phyloP scores from a whole-genome alignment of 164 flowering plant genomes.

The Tinospora cordifolia region DNA sequence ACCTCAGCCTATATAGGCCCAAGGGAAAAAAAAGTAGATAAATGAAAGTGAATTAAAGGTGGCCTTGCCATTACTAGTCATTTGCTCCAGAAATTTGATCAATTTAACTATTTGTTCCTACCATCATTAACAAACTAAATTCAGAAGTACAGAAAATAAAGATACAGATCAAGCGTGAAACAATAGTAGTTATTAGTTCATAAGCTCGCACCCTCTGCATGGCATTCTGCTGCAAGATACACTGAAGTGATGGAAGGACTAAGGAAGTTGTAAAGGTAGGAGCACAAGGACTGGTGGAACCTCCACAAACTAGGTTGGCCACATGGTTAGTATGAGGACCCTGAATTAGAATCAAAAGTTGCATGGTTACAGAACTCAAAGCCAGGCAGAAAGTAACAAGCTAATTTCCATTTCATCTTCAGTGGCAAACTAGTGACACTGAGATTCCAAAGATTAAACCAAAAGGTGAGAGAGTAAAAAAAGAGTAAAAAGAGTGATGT shows the following conservation, averaged over 20 bases:
- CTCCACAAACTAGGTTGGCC: constrained; percentile 30
- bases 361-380: constrained; percentile 27
- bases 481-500: too few relatives aligned
- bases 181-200: not conserved
- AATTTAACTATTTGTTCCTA: too few relatives aligned
- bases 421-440: not conserved
- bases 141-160: constrained; percentile 4
- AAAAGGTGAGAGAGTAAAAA: too few relatives aligned
- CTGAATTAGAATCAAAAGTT: constrained; percentile 31
- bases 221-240: constrained; percentile 45
- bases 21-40: too few relatives aligned
- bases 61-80: too few relatives aligned
- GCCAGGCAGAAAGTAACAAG: constrained; percentile 27
- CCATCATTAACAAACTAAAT: too few relatives aligned
- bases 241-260: constrained; percentile 65
- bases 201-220: constrained; percentile 43
- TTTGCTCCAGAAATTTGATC: too few relatives aligned
- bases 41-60: too few relatives aligned
- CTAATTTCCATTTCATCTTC: constrained; percentile 12
- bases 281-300: constrained; percentile 23
- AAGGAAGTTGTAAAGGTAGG: too few relatives aligned
- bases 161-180: not conserved
- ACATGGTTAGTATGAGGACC: constrained; percentile 32
- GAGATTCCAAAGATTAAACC: not conserved
- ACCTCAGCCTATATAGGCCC: not conserved